These are phyloP conservation scores for Neonothopanus nambi DNA, from an alignment of 1,284 basidiomycete species.

Conservation along the genomic window DNA sequence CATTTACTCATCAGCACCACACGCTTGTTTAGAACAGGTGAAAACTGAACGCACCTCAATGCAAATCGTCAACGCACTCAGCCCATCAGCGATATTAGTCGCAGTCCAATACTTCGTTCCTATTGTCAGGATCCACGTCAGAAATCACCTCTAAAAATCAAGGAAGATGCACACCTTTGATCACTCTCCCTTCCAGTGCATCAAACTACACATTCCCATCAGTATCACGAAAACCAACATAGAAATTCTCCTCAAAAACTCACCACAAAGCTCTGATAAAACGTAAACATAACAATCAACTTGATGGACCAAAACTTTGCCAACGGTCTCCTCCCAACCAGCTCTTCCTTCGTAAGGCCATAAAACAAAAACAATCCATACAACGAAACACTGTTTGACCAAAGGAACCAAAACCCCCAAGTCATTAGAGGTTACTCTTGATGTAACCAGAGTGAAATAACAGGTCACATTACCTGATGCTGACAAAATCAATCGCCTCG, in stretches of 20 bases:
- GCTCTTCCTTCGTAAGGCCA: constrained; percentile 74
- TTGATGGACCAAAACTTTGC: constrained; percentile 85
- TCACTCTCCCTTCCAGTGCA: constrained; percentile 59
- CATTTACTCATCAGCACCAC: constrained; percentile 4
- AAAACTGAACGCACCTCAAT: constrained; percentile 60
- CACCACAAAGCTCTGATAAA: constrained; percentile 76
- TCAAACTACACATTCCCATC: constrained; percentile 45
- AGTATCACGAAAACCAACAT: neutral
- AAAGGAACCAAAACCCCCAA: neutral
- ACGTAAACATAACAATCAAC: constrained; percentile 84
- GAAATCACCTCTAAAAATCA: neutral
- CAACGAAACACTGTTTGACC: constrained; percentile 60
- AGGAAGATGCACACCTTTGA: constrained; percentile 44
- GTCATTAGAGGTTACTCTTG: neutral
- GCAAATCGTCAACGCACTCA: constrained; percentile 80
- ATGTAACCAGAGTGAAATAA: neutral
- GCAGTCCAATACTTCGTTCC: constrained; percentile 78
- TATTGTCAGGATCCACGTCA: constrained; percentile 23
- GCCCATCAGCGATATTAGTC: constrained; percentile 78
- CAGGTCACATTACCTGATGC: constrained; percentile 62
- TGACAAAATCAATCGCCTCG: constrained; percentile 70
- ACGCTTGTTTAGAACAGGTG: neutral
- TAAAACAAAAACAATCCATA: constrained; percentile 85
- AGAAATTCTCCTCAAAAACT: constrained; percentile 25
- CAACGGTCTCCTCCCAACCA: constrained; percentile 73